phyloP scores from a whole-genome alignment of 345 rosid species.

The Citrus australasica region DNA sequence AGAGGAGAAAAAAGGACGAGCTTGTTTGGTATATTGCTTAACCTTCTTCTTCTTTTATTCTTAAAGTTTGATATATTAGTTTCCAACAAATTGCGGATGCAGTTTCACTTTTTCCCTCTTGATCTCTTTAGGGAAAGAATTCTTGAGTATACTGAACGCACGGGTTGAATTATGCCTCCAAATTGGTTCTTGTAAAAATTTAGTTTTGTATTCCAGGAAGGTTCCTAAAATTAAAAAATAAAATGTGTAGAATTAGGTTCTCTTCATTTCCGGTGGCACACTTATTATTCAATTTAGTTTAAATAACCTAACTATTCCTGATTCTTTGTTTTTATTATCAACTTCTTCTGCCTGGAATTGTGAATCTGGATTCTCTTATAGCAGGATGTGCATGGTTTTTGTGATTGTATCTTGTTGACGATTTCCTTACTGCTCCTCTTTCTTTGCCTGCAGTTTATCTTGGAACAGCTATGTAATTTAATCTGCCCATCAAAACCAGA shows the following conservation, averaged over 20 bases:
- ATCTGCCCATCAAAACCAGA: constrained; percentile 98
- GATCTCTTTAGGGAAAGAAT: neutral
- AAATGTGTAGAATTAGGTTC: neutral
- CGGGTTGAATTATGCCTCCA: neutral
- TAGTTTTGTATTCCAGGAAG: neutral
- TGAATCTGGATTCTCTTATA: neutral
- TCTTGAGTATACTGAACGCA: neutral
- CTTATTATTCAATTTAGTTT: neutral
- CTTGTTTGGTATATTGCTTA: constrained; percentile 59
- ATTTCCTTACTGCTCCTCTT: constrained; percentile 18
- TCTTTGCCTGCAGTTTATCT: constrained; percentile 72
- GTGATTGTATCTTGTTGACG: neutral
- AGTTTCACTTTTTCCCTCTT: neutral
- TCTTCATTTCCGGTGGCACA: neutral
- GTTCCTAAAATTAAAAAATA: neutral
- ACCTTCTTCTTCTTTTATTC: neutral
- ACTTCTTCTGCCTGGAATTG: neutral
- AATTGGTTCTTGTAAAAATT: neutral
- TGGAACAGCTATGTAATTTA: constrained; percentile 98
- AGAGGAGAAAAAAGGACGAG: constrained; percentile 76
- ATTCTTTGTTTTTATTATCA: neutral
- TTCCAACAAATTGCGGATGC: neutral
- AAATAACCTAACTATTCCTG: neutral
- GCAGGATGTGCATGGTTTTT: neutral
- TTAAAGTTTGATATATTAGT: neutral